These are phyloP conservation scores for Yamadazyma triangularis DNA, from an alignment of 1,139 yeast genomes.

Conservation along the genomic window DNA sequence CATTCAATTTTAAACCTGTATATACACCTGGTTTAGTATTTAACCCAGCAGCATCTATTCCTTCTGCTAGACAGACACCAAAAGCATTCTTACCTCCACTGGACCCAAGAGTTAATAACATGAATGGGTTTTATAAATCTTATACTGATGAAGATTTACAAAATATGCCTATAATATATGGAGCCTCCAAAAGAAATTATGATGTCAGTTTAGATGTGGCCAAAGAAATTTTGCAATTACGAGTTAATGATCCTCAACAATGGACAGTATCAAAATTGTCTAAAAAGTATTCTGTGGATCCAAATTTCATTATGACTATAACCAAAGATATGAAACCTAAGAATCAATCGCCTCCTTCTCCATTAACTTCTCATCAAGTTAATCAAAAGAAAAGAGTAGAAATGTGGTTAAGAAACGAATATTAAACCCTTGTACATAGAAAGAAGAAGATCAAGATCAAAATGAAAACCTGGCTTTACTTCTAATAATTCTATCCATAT, in stretches of 20 bases:
- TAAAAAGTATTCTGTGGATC: slow-evolving; percentile 44
- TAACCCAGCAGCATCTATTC: slow-evolving; percentile 34
- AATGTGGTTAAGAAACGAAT: slow-evolving; percentile 62
- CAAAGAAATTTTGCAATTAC: slow-evolving; percentile 54
- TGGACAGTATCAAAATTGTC: slow-evolving; percentile 72
- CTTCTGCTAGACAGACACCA: slow-evolving; percentile 51
- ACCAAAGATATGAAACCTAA: slow-evolving; percentile 10
- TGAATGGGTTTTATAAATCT: slow-evolving; percentile 19
- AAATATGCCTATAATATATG: slow-evolving; percentile 52
- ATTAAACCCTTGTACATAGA: too few relatives aligned
- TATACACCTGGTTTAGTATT: slow-evolving; percentile 36
- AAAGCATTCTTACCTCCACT: slow-evolving; percentile 62
- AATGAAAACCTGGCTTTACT: not conserved
- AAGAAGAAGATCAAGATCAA: too few relatives aligned
- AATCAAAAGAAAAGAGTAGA: slow-evolving; percentile 56
- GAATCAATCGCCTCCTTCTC: slow-evolving; percentile 5
- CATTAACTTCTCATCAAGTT: slow-evolving; percentile 31
- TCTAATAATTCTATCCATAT: not conserved
- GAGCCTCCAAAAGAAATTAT: slow-evolving; percentile 44
- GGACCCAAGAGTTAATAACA: slow-evolving; percentile 50
- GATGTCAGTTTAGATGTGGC: slow-evolving; percentile 60
- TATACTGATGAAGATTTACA: slow-evolving; percentile 38
- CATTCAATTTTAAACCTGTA: slow-evolving; percentile 41
- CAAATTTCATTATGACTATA: slow-evolving; percentile 14
- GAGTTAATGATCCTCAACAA: slow-evolving; percentile 55